Percentiles rank a stretch among this genome's conserved stretches.
phyloP scores from a whole-genome alignment of 2,329 filamentous ascomycete genomes.

The Aspergillus clavatus region DNA sequence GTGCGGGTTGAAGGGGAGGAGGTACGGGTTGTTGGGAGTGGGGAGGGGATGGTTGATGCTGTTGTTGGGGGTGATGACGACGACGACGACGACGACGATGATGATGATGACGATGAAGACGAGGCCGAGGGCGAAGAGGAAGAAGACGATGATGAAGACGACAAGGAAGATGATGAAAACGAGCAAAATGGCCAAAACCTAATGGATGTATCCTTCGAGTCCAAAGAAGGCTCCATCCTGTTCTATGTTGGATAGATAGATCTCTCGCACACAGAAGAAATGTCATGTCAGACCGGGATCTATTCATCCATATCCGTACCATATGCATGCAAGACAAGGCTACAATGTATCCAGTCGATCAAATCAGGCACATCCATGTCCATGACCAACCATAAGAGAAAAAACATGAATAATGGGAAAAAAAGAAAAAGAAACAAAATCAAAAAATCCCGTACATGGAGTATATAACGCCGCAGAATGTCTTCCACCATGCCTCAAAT shows the following conservation, averaged over 20 bases:
- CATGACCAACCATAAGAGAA: no score
- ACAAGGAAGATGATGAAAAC: conserved; percentile 41
- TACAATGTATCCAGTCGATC: no score
- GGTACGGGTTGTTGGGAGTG: conserved; percentile 15
- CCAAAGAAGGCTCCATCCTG: background rate
- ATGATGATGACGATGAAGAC: background rate
- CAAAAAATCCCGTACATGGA: conserved; percentile 7
- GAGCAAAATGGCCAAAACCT: background rate
- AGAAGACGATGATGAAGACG: conserved; percentile 33
- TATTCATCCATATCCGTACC: no score
- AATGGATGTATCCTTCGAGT: background rate
- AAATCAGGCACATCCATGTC: no score
- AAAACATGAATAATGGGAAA: background rate
- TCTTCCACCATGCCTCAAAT: background rate
- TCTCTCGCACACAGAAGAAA: background rate
- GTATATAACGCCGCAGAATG: conserved; percentile 16
- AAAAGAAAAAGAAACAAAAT: conserved; percentile 1
- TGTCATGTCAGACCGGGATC: background rate
- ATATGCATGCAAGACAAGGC: no score
- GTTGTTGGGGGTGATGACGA: conserved; percentile 20
- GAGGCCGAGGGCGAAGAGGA: conserved; percentile 15
- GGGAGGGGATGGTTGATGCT: conserved; percentile 1
- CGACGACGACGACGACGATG: conserved; percentile 9
- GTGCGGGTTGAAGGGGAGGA: conserved; percentile 20
- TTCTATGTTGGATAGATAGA: background rate